Evolutionary conservation across 2,329 filamentous ascomycete species (phyloP).

Genomic region (Shiraia bambusicola): DNA sequence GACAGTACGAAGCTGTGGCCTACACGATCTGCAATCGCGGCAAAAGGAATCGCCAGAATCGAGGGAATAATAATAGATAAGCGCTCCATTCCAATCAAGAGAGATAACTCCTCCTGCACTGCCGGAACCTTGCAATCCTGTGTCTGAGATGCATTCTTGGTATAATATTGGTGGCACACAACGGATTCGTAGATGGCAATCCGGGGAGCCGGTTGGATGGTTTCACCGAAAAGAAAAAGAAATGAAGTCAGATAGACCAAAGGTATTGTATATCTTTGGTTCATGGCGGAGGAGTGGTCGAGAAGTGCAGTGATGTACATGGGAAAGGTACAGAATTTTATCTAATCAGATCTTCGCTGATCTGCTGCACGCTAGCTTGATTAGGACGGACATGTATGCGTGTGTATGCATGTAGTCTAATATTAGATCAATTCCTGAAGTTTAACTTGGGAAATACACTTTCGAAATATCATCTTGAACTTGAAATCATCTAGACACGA

Average conservation of each 20-base stretch:
- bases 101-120: conserved; percentile 18
- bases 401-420: no score
- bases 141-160: background rate
- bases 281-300: background rate
- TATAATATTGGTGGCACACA: conserved; percentile 15
- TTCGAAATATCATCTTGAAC: no score
- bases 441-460: no score
- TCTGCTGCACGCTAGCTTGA: background rate
- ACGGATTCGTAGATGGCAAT: conserved; percentile 21
- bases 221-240: conserved; percentile 22
- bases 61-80: conserved; percentile 20
- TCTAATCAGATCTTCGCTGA: conserved; percentile 1
- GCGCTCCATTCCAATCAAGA: conserved; percentile 18
- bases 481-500: no score
- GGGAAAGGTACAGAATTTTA: background rate
- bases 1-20: conserved; percentile 18
- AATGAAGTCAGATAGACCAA: conserved; percentile 21
- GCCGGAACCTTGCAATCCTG: conserved; percentile 18
- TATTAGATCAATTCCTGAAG: no score
- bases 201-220: conserved; percentile 21
- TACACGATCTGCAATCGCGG: conserved; percentile 18
- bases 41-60: conserved; percentile 21
- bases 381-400: no score
- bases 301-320: background rate
- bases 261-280: conserved; percentile 6